Conservation (phyloP, 768 basidiomycete species). For the Scleroderma citrinum region DNA sequence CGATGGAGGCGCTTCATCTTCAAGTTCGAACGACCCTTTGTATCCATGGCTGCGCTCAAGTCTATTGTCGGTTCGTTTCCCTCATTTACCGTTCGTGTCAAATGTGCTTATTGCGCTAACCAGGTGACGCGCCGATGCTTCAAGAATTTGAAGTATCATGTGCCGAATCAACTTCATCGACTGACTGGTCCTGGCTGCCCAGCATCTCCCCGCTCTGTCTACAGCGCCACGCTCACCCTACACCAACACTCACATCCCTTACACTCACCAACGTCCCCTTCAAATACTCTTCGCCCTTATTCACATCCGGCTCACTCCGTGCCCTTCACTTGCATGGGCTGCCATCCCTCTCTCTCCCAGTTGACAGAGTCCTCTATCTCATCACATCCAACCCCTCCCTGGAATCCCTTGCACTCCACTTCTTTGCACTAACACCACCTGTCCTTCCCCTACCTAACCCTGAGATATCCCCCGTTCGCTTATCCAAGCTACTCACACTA, state of each 20-base stretch:
- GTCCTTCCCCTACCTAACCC: constrained; percentile 50
- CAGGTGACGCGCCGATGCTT: constrained; percentile 69
- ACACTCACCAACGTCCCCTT: constrained; percentile 71
- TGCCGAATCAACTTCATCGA: constrained; percentile 51
- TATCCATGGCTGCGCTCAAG: constrained; percentile 68
- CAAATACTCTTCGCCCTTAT: constrained; percentile 72
- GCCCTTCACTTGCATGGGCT: constrained; percentile 61
- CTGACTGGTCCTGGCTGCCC: constrained; percentile 75
- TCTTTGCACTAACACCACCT: constrained; percentile 53
- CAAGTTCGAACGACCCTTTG: constrained; percentile 70
- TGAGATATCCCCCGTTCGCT: constrained; percentile 32
- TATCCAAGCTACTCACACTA: constrained; percentile 49
- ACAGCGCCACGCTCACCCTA: constrained; percentile 27
- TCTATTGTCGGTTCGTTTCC: constrained; percentile 55
- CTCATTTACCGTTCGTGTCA: neutral
- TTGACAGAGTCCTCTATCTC: constrained; percentile 67
- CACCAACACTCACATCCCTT: constrained; percentile 45
- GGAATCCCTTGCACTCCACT: constrained; percentile 52
- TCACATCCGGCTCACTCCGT: constrained; percentile 46
- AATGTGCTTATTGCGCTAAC: constrained; percentile 1
- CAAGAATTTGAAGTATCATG: constrained; percentile 76
- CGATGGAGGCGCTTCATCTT: constrained; percentile 81
- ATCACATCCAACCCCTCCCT: constrained; percentile 53
- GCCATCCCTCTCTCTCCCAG: constrained; percentile 52
- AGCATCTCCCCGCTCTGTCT: constrained; percentile 32